These are phyloP conservation scores for Trichoderma gracile DNA, from an alignment of 2,329 filamentous ascomycete genomes.

Conservation along the genomic window DNA sequence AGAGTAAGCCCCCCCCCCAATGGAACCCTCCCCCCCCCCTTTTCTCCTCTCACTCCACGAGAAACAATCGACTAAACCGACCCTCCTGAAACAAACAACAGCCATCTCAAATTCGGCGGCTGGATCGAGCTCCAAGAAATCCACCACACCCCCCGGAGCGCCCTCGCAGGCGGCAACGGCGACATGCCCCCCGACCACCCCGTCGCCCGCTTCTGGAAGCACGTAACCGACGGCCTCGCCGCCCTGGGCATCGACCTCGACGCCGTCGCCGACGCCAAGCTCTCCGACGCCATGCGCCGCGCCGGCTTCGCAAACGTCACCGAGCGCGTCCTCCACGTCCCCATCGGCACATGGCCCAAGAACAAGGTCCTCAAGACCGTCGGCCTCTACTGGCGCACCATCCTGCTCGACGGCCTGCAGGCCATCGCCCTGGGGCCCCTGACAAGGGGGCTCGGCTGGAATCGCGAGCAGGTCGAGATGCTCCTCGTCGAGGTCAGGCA, in stretches of 20 bases:
- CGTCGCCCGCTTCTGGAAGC: constrained; percentile 49
- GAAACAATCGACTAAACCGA: constrained; percentile 8
- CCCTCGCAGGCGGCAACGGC: constrained; percentile 42
- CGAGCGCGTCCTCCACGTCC: constrained; percentile 52
- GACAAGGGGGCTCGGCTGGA: constrained; percentile 52
- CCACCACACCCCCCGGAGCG: constrained; percentile 48
- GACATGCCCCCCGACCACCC: constrained; percentile 44
- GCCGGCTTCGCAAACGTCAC: constrained; percentile 56
- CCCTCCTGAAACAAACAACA: constrained; percentile 31
- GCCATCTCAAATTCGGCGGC: constrained; percentile 51
- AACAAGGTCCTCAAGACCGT: constrained; percentile 54
- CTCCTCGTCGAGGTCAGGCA: constrained; percentile 51
- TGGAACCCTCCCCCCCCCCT: no score
- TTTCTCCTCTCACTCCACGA: background rate
- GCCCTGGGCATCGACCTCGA: constrained; percentile 51
- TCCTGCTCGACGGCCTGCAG: constrained; percentile 52
- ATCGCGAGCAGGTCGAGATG: constrained; percentile 49
- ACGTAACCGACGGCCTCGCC: constrained; percentile 47
- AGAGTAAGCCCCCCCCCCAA: constrained; percentile 26
- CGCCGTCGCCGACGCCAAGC: constrained; percentile 43
- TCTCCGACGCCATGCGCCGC: constrained; percentile 49
- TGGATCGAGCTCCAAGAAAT: constrained; percentile 48
- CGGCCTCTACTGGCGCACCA: constrained; percentile 53
- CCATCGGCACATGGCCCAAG: constrained; percentile 56
- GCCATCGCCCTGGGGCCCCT: constrained; percentile 55